Evolutionary conservation across 1,284 basidiomycete genomes (phyloP).

Genomic region (Sanghuangporus sanghuang): DNA sequence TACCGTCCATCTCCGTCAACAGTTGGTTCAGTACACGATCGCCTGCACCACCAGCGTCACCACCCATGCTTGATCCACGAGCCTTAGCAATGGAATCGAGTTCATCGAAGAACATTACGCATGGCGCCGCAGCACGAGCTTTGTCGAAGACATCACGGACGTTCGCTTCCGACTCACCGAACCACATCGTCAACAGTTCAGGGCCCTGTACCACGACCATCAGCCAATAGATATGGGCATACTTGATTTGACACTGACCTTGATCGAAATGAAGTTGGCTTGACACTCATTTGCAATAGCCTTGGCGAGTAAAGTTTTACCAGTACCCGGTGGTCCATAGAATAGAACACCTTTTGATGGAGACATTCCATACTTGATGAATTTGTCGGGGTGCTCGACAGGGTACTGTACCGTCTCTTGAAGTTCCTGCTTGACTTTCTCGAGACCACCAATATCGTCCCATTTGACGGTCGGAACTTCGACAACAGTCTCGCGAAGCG

Average conservation of each 20-base stretch:
- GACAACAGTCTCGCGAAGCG: conserved; percentile 93
- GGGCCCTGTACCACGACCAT: conserved; percentile 63
- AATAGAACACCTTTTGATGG: conserved; percentile 98
- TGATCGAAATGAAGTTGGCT: conserved; percentile 97
- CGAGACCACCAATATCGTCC: conserved; percentile 99
- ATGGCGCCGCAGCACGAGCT: conserved; percentile 96
- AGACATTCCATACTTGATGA: conserved; percentile 99
- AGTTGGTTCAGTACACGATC: conserved; percentile 98
- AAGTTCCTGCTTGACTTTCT: conserved; percentile 98
- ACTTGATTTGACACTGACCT: conserved; percentile 38
- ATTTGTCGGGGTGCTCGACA: conserved; percentile 99
- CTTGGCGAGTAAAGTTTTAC: conserved; percentile 94
- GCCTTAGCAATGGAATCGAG: conserved; percentile 98
- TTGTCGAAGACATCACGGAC: conserved; percentile 99
- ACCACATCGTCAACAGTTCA: conserved; percentile 99
- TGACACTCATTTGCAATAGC: conserved; percentile 99
- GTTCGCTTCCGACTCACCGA: conserved; percentile 99
- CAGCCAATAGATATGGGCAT: not conserved
- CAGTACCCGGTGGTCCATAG: conserved; percentile 95
- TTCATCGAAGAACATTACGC: conserved; percentile 99
- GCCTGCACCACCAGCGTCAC: conserved; percentile 91
- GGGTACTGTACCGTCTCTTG: conserved; percentile 99
- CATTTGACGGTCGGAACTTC: conserved; percentile 96
- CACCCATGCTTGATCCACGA: conserved; percentile 72
- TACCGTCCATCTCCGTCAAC: conserved; percentile 99